A percentile compares a stretch with the other conserved stretches of the same genome.
These are phyloP conservation scores for Holtermannia corniformis DNA, from an alignment of 768 basidiomycete genomes.

Conservation along the genomic window DNA sequence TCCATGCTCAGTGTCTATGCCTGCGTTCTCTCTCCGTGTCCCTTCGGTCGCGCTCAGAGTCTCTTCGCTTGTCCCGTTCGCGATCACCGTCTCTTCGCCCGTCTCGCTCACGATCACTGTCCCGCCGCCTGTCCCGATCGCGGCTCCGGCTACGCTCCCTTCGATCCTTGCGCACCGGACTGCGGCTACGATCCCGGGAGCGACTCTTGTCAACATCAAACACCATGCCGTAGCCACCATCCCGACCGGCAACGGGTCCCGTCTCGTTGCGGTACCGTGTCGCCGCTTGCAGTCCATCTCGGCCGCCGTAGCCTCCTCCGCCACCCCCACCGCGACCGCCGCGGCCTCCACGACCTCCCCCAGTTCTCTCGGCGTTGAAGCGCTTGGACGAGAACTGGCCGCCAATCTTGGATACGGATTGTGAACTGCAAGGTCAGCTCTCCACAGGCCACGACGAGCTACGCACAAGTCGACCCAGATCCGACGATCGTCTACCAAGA, in stretches of 20 bases:
- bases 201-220: background rate
- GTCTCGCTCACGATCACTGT: constrained; percentile 43
- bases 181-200: constrained; percentile 6
- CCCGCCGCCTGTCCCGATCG: constrained; percentile 47
- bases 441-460: too few relatives aligned
- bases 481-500: constrained; percentile 88
- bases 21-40: background rate
- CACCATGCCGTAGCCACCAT: constrained; percentile 7
- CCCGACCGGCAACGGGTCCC: constrained; percentile 1
- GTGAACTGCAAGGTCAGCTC: too few relatives aligned
- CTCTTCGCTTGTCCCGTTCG: constrained; percentile 11
- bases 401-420: constrained; percentile 86
- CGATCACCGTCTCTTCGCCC: constrained; percentile 17
- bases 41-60: too few relatives aligned
- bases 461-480: constrained; percentile 99
- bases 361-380: constrained; percentile 9
- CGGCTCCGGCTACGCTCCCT: constrained; percentile 24
- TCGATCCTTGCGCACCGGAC: background rate
- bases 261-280: constrained; percentile 52
- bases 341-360: constrained; percentile 28
- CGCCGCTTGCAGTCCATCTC: constrained; percentile 65
- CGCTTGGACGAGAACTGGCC: constrained; percentile 59
- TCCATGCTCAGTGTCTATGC: too few relatives aligned
- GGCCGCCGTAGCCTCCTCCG: constrained; percentile 52
- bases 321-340: constrained; percentile 34